These are phyloP conservation scores for Arthrobotrys megalospora DNA, from an alignment of 2,329 filamentous ascomycete species.

Conservation along the genomic window DNA sequence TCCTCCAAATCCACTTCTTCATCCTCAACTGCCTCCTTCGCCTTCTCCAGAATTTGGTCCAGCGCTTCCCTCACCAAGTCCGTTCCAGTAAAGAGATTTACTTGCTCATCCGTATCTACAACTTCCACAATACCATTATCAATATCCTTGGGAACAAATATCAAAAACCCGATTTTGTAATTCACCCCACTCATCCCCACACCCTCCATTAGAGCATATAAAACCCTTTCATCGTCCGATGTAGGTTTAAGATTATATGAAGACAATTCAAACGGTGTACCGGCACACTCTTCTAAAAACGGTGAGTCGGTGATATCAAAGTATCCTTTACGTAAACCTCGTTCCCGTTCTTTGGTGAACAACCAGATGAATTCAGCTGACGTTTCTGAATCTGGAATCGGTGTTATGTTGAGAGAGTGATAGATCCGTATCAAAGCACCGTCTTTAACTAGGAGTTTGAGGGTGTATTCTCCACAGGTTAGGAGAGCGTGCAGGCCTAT, in stretches of 20 bases:
- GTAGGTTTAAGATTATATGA: background rate
- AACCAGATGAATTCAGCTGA: background rate
- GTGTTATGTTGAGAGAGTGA: background rate
- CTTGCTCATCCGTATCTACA: background rate
- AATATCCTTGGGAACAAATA: background rate
- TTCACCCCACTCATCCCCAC: background rate
- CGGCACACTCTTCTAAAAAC: background rate
- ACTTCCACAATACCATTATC: background rate
- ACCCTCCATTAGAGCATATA: background rate
- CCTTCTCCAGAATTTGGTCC: background rate
- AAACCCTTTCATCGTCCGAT: background rate
- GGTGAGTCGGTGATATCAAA: constrained; percentile 4
- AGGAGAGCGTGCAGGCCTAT: background rate
- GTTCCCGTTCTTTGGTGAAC: background rate
- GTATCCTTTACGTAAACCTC: background rate
- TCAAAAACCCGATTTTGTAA: background rate
- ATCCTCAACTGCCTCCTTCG: background rate
- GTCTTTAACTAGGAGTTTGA: constrained; percentile 6
- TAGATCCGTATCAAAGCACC: background rate
- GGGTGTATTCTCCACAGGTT: background rate
- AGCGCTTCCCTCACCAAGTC: background rate
- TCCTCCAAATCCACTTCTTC: background rate
- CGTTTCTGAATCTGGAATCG: background rate
- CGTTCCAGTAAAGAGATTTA: background rate
- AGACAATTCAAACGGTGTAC: background rate